phyloP scores from a whole-genome alignment of 2,329 filamentous ascomycete species.

The Trichoderma cornu-damae region DNA sequence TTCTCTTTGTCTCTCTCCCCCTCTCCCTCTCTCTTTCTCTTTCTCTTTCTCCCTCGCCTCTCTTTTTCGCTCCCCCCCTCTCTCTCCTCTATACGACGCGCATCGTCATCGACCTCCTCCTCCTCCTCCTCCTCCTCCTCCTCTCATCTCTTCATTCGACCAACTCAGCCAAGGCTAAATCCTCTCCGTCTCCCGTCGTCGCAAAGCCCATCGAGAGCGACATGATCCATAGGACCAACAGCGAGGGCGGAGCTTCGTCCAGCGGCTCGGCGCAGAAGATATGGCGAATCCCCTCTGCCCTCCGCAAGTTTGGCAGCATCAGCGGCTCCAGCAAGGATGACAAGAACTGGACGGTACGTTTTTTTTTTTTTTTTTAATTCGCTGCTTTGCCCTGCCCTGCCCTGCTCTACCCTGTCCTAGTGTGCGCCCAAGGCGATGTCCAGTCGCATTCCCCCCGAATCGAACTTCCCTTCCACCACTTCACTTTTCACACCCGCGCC shows the following conservation, averaged over 20 bases:
- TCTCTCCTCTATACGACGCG: neutral
- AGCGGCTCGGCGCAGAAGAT: slow-evolving; percentile 20
- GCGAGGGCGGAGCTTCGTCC: slow-evolving; percentile 25
- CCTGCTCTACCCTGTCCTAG: neutral
- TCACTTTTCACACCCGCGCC: neutral
- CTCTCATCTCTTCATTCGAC: neutral
- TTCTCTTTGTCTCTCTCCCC: no score
- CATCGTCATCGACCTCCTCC: neutral
- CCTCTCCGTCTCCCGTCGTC: neutral
- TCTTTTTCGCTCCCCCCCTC: no score
- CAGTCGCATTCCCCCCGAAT: no score
- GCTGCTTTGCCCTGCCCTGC: neutral
- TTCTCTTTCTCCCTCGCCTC: no score
- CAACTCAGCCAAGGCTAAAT: neutral
- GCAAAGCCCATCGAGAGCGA: slow-evolving; percentile 6
- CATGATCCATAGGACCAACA: slow-evolving; percentile 31
- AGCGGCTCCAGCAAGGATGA: slow-evolving; percentile 23
- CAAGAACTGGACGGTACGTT: slow-evolving; percentile 21
- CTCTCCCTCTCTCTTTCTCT: no score
- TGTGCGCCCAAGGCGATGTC: no score
- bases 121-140: neutral
- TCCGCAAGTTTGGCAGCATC: slow-evolving; percentile 23
- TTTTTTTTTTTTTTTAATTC: no score
- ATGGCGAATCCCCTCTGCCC: slow-evolving; percentile 24
- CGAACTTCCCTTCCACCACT: no score